Evolutionary conservation across 1,139 yeast species (phyloP).

Genomic region (Debaryomyces coudertii): DNA sequence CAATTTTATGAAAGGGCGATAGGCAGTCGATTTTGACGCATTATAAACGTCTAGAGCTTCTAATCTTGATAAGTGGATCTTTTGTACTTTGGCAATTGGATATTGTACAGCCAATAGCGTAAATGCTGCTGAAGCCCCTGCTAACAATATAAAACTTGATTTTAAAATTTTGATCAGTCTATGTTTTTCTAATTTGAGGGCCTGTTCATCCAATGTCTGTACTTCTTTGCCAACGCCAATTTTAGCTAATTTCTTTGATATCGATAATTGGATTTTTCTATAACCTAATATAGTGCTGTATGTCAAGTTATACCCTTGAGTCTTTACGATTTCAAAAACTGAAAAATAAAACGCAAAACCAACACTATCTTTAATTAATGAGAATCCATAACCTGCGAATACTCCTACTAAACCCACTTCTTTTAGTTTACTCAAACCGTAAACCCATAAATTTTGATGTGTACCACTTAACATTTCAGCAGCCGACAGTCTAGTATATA

Average conservation of each 20-base stretch:
- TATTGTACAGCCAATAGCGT: slow-evolving; percentile 78
- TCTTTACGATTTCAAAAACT: slow-evolving; percentile 81
- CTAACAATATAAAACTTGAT: slow-evolving; percentile 75
- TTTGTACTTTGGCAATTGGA: slow-evolving; percentile 80
- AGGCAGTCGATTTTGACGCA: slow-evolving; percentile 34
- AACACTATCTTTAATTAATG: slow-evolving; percentile 75
- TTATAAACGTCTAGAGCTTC: slow-evolving; percentile 77
- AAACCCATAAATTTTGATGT: slow-evolving; percentile 75
- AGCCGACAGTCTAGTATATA: slow-evolving; percentile 78
- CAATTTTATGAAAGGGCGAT: slow-evolving; percentile 46
- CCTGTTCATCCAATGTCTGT: slow-evolving; percentile 33
- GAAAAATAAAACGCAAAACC: slow-evolving; percentile 89
- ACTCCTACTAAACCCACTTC: slow-evolving; percentile 84
- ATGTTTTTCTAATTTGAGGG: slow-evolving; percentile 37
- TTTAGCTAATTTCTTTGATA: slow-evolving; percentile 26
- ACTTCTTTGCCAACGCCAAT: slow-evolving; percentile 25
- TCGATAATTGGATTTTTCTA: slow-evolving; percentile 35
- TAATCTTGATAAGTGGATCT: slow-evolving; percentile 73
- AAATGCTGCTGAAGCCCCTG: slow-evolving; percentile 87
- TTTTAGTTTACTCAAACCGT: slow-evolving; percentile 66
- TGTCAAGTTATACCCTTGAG: slow-evolving; percentile 60
- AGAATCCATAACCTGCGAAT: slow-evolving; percentile 83
- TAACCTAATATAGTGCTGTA: slow-evolving; percentile 64
- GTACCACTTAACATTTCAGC: slow-evolving; percentile 70
- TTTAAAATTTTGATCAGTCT: slow-evolving; percentile 56